phyloP scores from a whole-genome alignment of 1,284 basidiomycete genomes.

The Cerioporus squamosus region DNA sequence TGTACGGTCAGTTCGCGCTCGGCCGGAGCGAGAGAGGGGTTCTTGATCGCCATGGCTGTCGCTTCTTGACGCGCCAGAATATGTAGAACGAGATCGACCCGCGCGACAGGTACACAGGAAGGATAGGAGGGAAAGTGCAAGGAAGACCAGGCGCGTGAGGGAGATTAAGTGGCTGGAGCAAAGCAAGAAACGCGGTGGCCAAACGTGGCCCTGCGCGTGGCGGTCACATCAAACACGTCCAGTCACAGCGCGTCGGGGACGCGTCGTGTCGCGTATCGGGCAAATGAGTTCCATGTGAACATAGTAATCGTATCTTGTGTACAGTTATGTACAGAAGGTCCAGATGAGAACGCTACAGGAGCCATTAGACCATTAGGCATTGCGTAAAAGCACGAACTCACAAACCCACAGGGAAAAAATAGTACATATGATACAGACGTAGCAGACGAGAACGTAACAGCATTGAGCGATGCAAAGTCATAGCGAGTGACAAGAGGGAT shows the following conservation, averaged over 20 bases:
- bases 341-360: too few species aligned
- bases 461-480: too few species aligned
- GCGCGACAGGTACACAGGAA: too few species aligned
- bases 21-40: background rate
- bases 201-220: background rate
- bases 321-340: background rate
- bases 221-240: slow-evolving; percentile 15
- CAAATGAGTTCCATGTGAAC: background rate
- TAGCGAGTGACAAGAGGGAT: background rate
- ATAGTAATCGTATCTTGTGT: too few species aligned
- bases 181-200: background rate
- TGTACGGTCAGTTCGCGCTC: slow-evolving; percentile 58
- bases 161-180: background rate
- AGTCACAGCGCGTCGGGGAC: slow-evolving; percentile 15
- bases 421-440: background rate
- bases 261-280: background rate
- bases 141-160: background rate
- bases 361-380: too few species aligned
- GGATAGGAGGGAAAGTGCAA: too few species aligned
- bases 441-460: too few species aligned
- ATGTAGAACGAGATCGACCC: background rate
- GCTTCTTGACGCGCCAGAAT: background rate
- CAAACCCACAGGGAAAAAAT: background rate
- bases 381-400: background rate
- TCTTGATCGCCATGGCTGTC: background rate